Evolutionary conservation across 2,329 filamentous ascomycete genomes (phyloP).

Genomic region (Tothia fuscella): DNA sequence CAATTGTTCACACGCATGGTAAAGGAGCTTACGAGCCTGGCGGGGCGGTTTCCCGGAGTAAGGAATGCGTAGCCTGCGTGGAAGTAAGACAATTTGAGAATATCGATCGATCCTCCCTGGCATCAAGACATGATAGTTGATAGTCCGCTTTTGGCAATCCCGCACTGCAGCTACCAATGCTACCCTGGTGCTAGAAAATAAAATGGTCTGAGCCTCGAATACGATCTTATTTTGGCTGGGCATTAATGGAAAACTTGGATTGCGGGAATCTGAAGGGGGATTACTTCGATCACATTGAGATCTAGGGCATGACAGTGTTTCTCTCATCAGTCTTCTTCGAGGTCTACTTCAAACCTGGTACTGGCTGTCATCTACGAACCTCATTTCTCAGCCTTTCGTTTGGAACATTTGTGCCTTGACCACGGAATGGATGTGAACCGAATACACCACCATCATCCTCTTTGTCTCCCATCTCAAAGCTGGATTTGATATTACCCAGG

Average conservation of each 20-base stretch:
- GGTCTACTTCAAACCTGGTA: too few relatives aligned
- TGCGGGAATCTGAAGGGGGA: constrained; percentile 3
- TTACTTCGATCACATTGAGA: constrained; percentile 4
- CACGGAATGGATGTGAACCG: too few relatives aligned
- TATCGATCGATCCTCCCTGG: constrained; percentile 2
- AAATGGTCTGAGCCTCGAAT: constrained; percentile 8
- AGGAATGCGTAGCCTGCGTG: constrained; percentile 5
- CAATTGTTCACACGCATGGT: constrained; percentile 5
- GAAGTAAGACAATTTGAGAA: constrained; percentile 3
- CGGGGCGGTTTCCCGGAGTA: constrained; percentile 6
- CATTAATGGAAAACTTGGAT: constrained; percentile 1
- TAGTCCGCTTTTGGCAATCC: constrained; percentile 8
- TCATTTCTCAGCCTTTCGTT: too few relatives aligned
- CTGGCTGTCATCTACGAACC: constrained; percentile 6
- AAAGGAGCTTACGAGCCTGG: constrained; percentile 2
- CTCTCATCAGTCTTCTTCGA: constrained; percentile 4
- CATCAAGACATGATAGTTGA: constrained; percentile 7
- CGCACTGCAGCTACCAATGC: constrained; percentile 10
- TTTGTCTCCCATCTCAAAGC: too few relatives aligned
- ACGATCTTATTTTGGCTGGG: constrained; percentile 1
- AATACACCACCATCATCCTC: too few relatives aligned
- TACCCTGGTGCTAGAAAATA: constrained; percentile 11
- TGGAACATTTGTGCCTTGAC: too few relatives aligned
- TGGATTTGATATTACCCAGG: too few relatives aligned
- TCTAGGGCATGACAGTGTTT: constrained; percentile 1